A percentile compares a stretch with the other conserved stretches of the same genome.
phyloP scores from a whole-genome alignment of 148 eudicot species.

The Salicornia ramosissima region DNA sequence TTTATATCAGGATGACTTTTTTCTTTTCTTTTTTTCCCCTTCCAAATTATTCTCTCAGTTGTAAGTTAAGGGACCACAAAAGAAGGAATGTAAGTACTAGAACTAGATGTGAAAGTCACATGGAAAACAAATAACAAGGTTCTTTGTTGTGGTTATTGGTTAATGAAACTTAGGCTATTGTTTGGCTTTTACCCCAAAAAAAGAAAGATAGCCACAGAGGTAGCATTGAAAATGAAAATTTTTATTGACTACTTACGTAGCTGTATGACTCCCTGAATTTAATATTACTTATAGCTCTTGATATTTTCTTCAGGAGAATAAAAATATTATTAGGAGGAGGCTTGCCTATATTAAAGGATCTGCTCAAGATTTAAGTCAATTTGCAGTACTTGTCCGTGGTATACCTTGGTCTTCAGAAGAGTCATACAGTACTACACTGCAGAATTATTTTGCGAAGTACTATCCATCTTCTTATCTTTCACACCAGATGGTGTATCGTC shows the following conservation, averaged over 20 bases:
- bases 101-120: no score
- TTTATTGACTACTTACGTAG: no score
- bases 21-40: no score
- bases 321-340: slow-evolving; percentile 60
- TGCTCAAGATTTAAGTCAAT: slow-evolving; percentile 48
- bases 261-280: neutral
- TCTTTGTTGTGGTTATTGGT: no score
- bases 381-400: slow-evolving; percentile 85
- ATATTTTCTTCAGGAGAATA: slow-evolving; percentile 57
- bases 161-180: no score
- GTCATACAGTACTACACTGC: slow-evolving; percentile 49
- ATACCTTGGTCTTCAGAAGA: slow-evolving; percentile 77
- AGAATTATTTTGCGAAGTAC: slow-evolving; percentile 52
- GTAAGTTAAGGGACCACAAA: no score
- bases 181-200: no score
- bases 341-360: slow-evolving; percentile 50
- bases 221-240: neutral
- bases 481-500: slow-evolving; percentile 77
- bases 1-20: no score
- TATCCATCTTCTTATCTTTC: slow-evolving; percentile 72
- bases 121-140: no score
- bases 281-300: slow-evolving; percentile 12
- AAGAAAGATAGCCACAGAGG: no score
- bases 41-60: no score
- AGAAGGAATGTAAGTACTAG: no score